Base-by-base conservation (phyloP, 2,329 filamentous ascomycete species). In the Epichloe gansuensis region DNA sequence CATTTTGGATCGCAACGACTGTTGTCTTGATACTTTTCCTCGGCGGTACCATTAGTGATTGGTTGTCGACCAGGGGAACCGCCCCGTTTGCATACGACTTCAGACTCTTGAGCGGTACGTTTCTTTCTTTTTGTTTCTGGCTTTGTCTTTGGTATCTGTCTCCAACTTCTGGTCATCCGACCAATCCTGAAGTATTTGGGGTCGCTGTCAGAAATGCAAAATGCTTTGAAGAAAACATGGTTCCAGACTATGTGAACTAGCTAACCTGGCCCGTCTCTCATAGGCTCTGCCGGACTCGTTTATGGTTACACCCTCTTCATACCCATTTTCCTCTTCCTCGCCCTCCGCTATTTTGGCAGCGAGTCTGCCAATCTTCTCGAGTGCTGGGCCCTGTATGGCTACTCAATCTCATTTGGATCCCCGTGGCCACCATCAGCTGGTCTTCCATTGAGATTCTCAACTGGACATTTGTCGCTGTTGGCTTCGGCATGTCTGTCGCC, bases 1-100 rank as follows among this genome's bases (percentile, higher is more conserved):
- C 93, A 1, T 90, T 97, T 66, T 98, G 93, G 93, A 97, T 98
- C 71, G 93, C 93, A 9, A 97, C 93, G 0, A 97, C 93, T 0
- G 93, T 98, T 9, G 85, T 98, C 12, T 80, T 98, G 57, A 97
- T 98, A 55, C 72, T 98, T 35, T 98, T 98, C 71, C 69, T 98
- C 45, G 93, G 91, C 1, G 93, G 93, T 12, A 97, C 93, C 0
- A 95, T 98, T 58, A 94, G 85, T 65, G 86, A 93, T 69, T 97
- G 95, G 69, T 73, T 96, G 48, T 81, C 86, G 28, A 77, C 77
- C 25, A 80, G 79, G 44, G 75, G 74, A n/a, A 78, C 81, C 51
- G 78, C 80, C 23, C 82, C 86, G 54, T 96, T 96, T 67, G 83
- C 84, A 46, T 97, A 97, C 69, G 90, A 97, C 65, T 98, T 98